Evolutionary conservation across 2,329 filamentous ascomycete genomes (phyloP).

Genomic region (Sarocladium oryzae): DNA sequence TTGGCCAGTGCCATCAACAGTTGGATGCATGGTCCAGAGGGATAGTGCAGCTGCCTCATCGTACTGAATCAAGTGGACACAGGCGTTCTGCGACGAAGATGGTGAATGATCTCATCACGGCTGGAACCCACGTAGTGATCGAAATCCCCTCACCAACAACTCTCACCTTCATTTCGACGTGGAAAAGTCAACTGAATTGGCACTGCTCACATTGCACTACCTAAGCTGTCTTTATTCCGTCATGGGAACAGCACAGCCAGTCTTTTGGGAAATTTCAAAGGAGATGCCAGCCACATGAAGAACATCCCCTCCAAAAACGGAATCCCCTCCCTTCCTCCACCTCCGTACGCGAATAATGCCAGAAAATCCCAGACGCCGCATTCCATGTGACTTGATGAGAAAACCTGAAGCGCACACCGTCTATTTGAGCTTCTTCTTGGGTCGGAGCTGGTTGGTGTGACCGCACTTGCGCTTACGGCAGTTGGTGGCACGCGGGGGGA

Average conservation of each 20-base stretch:
- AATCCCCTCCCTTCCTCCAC: constrained; percentile 21
- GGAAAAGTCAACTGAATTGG: background rate
- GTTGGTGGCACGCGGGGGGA: constrained; percentile 98
- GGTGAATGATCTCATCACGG: too few relatives aligned
- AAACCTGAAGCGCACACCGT: constrained; percentile 22
- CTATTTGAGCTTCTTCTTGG: constrained; percentile 99
- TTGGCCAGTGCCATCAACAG: too few relatives aligned
- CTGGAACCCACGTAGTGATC: too few relatives aligned
- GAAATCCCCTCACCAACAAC: too few relatives aligned
- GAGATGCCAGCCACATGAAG: constrained; percentile 8
- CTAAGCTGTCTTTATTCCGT: constrained; percentile 7
- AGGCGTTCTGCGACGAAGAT: too few relatives aligned
- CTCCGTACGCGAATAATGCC: constrained; percentile 29
- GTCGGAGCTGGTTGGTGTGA: constrained; percentile 99
- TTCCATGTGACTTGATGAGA: constrained; percentile 22
- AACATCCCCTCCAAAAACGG: background rate
- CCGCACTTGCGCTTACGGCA: constrained; percentile 99
- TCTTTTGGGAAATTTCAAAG: background rate
- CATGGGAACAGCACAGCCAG: constrained; percentile 3
- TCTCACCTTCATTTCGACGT: background rate
- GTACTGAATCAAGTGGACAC: too few relatives aligned
- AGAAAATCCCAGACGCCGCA: constrained; percentile 38
- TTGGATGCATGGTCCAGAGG: too few relatives aligned
- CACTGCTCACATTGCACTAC: constrained; percentile 9
- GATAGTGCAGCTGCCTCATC: too few relatives aligned